Base-by-base conservation (phyloP, 2,329 filamentous ascomycete species). In the Madurella fahalii region DNA sequence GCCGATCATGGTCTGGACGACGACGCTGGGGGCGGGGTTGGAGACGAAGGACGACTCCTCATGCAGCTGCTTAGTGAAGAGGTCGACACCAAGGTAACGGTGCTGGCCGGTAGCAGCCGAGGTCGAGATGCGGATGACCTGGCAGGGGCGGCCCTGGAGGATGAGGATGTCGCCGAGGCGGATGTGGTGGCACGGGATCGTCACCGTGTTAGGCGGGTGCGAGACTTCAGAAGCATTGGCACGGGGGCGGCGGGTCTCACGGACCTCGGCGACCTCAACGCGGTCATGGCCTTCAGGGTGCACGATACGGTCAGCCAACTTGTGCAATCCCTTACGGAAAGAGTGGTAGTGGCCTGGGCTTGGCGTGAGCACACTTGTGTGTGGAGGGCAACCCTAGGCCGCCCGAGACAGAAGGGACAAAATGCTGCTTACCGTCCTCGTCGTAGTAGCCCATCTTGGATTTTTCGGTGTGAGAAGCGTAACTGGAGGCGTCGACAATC, bases 91-190 rank as follows among this genome's bases (percentile, higher is more conserved):
- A 62, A 99, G 89, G 85, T 97, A 99, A 73, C 94, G 90, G 87
- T 99, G 93, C 85, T 99, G 94, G 74, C 94, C 94, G 60, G 94
- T 99, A 80, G 95, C 93, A 65, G 90, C 83, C 55, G 93, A 97
- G 77, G 92, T 96, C 65, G 91, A 96, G 86, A 99, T 96, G 74
- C 93, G 93, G 82, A 99, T 99, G 75, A 99, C 93, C 85, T 99
- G 94, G 89, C 91, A 97, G 70, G 94, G 92, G 68, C 94, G 93
- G 74, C 93, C 93, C 84, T 99, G 94, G 65, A 99, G 90, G 80
- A 97, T 95, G 77, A 99, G 78, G 78, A 99, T 89, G 77, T 99
- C 94, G 75, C 94, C 94, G 68, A 97, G 89, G 80, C 94, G 94
- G 80, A 99, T 93, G 83, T 97, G 95, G 85, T 99, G 90, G 87